These are phyloP conservation scores for Salix dunnii DNA, from an alignment of 345 rosid species.

Conservation along the genomic window DNA sequence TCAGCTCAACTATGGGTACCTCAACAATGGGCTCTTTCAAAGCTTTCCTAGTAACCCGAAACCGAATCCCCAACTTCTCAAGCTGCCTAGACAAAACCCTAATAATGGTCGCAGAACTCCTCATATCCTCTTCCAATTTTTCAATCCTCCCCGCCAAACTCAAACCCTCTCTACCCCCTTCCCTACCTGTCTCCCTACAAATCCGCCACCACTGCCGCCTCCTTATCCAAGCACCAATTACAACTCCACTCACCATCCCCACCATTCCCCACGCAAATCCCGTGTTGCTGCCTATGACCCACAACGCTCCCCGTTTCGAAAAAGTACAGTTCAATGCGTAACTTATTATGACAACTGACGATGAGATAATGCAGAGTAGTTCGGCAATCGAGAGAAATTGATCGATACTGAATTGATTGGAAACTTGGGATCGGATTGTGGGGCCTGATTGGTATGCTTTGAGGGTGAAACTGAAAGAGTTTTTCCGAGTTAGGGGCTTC, in stretches of 20 bases:
- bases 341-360: conserved; percentile 46
- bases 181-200: conserved; percentile 37
- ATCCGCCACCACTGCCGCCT: conserved; percentile 71
- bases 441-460: conserved; percentile 18
- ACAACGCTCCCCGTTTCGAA: conserved; percentile 31
- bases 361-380: conserved; percentile 49
- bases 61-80: conserved; percentile 87
- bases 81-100: conserved; percentile 76
- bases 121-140: conserved; percentile 79
- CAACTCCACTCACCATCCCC: conserved; percentile 51
- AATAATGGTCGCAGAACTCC: conserved; percentile 54
- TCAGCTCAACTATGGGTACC: conserved; percentile 35
- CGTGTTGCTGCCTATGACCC: conserved; percentile 48
- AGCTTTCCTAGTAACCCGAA: conserved; percentile 70
- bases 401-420: conserved; percentile 37
- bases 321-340: conserved; percentile 46
- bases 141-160: conserved; percentile 68
- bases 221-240: conserved; percentile 62
- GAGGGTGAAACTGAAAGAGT: neutral
- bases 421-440: neutral
- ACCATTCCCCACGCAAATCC: conserved; percentile 51
- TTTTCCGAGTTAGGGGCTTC: conserved; percentile 6
- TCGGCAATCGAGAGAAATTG: conserved; percentile 53
- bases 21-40: conserved; percentile 75
- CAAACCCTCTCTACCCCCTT: conserved; percentile 28